Base-by-base conservation (phyloP, 495 filamentous ascomycete genomes). In the Bathelium albidoporum region DNA sequence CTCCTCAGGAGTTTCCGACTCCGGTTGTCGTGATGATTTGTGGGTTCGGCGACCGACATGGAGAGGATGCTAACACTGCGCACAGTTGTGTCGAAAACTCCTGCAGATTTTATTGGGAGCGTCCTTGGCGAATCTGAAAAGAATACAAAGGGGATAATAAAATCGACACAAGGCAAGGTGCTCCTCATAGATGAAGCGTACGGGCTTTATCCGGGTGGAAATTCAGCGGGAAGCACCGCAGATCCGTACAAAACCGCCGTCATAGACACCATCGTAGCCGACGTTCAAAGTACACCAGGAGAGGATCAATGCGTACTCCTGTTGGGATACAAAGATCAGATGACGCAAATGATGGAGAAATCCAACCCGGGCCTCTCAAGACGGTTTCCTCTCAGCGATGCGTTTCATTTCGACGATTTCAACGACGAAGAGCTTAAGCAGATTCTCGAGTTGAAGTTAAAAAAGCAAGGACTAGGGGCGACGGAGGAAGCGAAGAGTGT, bases 281-380 rank as follows among this genome's bases (percentile, higher is more conserved):
- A 94, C 63, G 83, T 95, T 0, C 90, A 93, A 60, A 88, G 83
- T 66, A 80, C 82, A 0, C 86, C 89, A 0, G 87, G 87, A 0
- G 89, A 91, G 36, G 89, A 94, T 71, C 80, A 86, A 20, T 93
- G 89, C 61, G 86, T 94, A 0, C 74, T 95, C 0, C 76, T 93
- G 0, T 76, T 93, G 1, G 90, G 89, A 0, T 93, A 95, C 72
- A 81, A 88, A 65, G 83, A 87, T n/a, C 76, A 87, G 68, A 89
- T 95, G 82, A 78, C 81, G 60, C 71, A 78, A 2, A 91, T 94
- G 89, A 89, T 95, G 65, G 85, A 86, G 60, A 87, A 88, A 60
- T 85, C 86, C 65, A 95, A 95, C 64, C 87, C 88, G 0, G 90
- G 89, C 0, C 77, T 95, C 2, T 74, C 72, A 2, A 79, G 89